Base-by-base conservation (phyloP, 2,329 filamentous ascomycete genomes). In the Camillea tinctor region DNA sequence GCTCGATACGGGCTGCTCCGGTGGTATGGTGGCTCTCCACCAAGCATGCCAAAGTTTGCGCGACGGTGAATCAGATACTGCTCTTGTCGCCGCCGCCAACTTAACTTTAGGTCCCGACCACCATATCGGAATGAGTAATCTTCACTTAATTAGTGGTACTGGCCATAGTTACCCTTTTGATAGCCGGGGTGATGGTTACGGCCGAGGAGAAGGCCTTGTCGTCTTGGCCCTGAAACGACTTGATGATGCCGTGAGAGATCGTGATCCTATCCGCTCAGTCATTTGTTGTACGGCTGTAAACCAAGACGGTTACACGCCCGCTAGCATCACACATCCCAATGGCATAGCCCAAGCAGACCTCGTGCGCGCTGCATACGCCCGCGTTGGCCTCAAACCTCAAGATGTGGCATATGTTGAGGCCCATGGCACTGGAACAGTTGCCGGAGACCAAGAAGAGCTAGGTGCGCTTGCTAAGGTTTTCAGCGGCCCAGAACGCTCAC, bases 201-300 rank as follows among this genome's bases (percentile, higher is more conserved):
- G 68, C 1, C 67, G 73, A 15, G 75, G 75, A 4, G 77, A 79
- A 60, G 77, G 76, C 5, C 66, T 70, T n/a, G 75, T 70, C 3
- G 66, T 73, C 36, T 52, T 79, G 9, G 58, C 78, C 0, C 57
- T 80, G 5, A 79, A 79, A 59, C 71, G 69, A 0, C 63, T 79
- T 1, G 71, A 72, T 11, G 72, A 75, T 52, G 77, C 77, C 2
- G 52, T 77, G 1, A 61, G 66, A 2, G 73, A 76, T 22, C 70
- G 73, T 3, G 76, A 69, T 20, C 65, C 66, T 1, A 54, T 69
- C 1, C 66, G 62, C 8, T 62, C 67, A 1, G 63, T 71, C 5
- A 74, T 80, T 5, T 66, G 69, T 4, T 70, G 67, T 1, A 74
- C 72, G 22, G 76, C 72, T 13, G 69, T 75, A 5, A 77, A 77